Conservation (phyloP, 495 filamentous ascomycete species). For the Talaromyces thailandensis region DNA sequence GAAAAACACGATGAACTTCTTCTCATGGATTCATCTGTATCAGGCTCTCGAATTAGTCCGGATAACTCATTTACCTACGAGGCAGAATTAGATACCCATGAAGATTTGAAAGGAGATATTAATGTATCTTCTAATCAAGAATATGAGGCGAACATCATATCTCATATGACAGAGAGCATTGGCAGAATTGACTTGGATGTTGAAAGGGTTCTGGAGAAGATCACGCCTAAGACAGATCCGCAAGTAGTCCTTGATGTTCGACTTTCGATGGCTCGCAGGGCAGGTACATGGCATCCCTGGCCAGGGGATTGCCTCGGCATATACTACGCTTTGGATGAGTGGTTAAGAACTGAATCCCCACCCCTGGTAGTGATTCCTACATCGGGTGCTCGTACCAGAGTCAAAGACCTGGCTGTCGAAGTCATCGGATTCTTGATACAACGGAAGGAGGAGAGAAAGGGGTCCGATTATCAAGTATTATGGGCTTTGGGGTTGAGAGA, state of each 20-base stretch:
- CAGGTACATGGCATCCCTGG: not conserved
- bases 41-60: no score
- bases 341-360: not conserved
- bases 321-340: not conserved
- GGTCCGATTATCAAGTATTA: not conserved
- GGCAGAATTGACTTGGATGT: not conserved
- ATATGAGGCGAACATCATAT: not conserved
- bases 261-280: not conserved
- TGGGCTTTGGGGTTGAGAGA: not conserved
- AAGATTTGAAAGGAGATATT: not conserved
- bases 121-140: not conserved
- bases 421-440: not conserved
- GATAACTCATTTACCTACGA: no score
- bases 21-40: not conserved
- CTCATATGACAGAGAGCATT: not conserved
- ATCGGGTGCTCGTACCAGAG: not conserved
- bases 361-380: not conserved
- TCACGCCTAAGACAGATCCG: not conserved
- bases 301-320: not conserved
- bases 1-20: not conserved
- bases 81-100: not conserved
- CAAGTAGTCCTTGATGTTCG: not conserved
- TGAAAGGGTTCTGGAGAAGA: not conserved
- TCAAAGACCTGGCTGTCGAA: not conserved
- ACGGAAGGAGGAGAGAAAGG: not conserved